phyloP scores from a whole-genome alignment of 805 yeast genomes.

The Kuraishia ogatae region DNA sequence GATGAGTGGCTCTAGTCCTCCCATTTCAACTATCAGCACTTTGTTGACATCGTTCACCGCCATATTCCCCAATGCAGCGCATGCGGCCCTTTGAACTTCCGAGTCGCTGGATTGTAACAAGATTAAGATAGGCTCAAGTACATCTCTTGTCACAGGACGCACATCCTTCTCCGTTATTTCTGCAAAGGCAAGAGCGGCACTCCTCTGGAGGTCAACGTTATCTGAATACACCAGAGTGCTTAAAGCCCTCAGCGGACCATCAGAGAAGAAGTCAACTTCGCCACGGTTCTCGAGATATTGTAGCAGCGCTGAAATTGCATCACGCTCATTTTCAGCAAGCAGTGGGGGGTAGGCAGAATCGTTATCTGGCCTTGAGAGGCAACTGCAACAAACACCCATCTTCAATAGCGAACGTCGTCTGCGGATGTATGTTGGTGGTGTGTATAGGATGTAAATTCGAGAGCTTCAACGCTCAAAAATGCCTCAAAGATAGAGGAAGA shows the following conservation, averaged over 20 bases:
- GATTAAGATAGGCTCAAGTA: constrained; percentile 86
- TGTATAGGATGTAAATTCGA: neutral
- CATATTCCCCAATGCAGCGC: constrained; percentile 96
- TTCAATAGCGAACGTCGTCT: neutral
- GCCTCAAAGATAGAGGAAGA: too few relatives aligned
- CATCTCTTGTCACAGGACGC: constrained; percentile 82
- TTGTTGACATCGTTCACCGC: constrained; percentile 97
- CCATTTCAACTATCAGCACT: constrained; percentile 91
- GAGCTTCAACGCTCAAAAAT: neutral
- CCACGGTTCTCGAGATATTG: constrained; percentile 84
- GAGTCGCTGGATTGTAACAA: constrained; percentile 80
- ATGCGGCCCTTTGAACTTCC: constrained; percentile 97
- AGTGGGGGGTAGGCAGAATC: constrained; percentile 68
- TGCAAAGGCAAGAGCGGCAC: constrained; percentile 97
- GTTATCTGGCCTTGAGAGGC: constrained; percentile 30
- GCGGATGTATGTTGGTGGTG: neutral
- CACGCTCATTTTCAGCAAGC: constrained; percentile 92
- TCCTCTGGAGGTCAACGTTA: constrained; percentile 87
- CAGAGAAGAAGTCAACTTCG: constrained; percentile 83
- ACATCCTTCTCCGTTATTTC: constrained; percentile 97
- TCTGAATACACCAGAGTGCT: constrained; percentile 92
- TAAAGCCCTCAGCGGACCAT: constrained; percentile 81
- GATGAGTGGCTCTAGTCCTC: constrained; percentile 92
- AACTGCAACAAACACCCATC: constrained; percentile 50
- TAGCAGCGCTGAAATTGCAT: constrained; percentile 84